Conservation (phyloP, 176 grass and related monocot genomes). For the Eragrostis curvula region DNA sequence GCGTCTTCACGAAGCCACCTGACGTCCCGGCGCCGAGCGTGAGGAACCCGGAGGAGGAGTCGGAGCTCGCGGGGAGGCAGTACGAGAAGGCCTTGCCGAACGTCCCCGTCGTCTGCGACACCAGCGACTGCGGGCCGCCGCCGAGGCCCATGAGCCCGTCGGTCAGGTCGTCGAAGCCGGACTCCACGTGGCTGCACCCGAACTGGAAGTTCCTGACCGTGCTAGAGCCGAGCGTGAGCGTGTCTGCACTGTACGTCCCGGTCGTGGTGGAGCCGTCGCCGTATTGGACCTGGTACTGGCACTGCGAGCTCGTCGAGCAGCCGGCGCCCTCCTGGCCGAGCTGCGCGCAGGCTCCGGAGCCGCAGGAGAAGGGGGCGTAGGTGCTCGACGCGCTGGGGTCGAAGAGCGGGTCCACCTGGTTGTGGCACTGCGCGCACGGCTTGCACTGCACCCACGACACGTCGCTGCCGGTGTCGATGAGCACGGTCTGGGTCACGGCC, state of each 20-base stretch:
- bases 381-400: conserved; percentile 58
- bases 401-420: conserved; percentile 52
- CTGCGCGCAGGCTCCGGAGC: conserved; percentile 23
- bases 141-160: conserved; percentile 84
- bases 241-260: conserved; percentile 63
- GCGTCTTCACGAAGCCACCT: conserved; percentile 46
- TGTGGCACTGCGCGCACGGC: conserved; percentile 55
- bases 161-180: conserved; percentile 46
- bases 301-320: conserved; percentile 48
- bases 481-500: conserved; percentile 31
- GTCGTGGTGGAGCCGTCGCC: conserved; percentile 65
- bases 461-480: conserved; percentile 78
- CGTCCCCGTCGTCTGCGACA: conserved; percentile 53
- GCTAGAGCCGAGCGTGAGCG: conserved; percentile 37
- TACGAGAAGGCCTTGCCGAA: conserved; percentile 72
- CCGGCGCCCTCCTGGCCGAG: conserved; percentile 27
- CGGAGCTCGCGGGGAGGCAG: conserved; percentile 63
- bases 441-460: conserved; percentile 81
- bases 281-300: conserved; percentile 65
- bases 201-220: conserved; percentile 48
- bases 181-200: conserved; percentile 66
- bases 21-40: conserved; percentile 46
- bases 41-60: conserved; percentile 59
- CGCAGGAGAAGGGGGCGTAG: conserved; percentile 65
- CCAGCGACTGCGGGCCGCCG: conserved; percentile 55